Base-by-base conservation (phyloP, 1,139 yeast species). In the Candida anutae region DNA sequence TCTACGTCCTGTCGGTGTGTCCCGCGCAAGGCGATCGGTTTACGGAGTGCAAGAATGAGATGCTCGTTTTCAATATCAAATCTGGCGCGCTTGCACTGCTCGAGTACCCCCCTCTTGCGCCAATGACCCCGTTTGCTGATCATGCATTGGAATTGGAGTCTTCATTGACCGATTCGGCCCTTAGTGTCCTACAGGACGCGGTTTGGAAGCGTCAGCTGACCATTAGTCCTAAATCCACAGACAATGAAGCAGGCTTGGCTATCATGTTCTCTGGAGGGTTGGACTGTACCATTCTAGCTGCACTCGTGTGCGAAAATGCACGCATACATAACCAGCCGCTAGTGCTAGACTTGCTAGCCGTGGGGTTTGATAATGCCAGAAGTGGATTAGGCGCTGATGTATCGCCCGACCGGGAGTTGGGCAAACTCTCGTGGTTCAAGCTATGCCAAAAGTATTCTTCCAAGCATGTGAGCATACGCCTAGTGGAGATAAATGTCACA, bases 331-430 rank as follows among this genome's bases (percentile, higher is more conserved):
- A 13, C 13, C 5, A 15, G 8, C 16, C 15, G 8, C 16, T 22
- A 6, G 14, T 6, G 8, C 16, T 22, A 5, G 96, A 90, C 48
- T 59, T 90, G n/a, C 49, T 93, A n/a, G 88, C 90, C 31, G 98
- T 93, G 3, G 94, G 95, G 0, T 90, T 90, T 53, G 90, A 83
- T 38, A 90, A 88, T 42, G 90, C 88, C n/a, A 65, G 98, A 31
- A 77, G 88, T 0, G 71, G 74, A 1, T 55, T 71, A 18, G 31
- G 43, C n/a, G 77, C 84, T 0, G 44, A 52, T 0, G 70, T 72
- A 17, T 80, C 94, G 3, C 98, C 98, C 0, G 99, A 90, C 53
- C 58, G 98, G 24, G 55, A 65, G 31, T 58, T 90, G 9, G 94
- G 94, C 1, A 53, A 62, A 13, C 62, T 67, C 32, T 79, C 94